These are phyloP conservation scores for Cyathus striatus DNA, from an alignment of 768 basidiomycete genomes.

Conservation along the genomic window DNA sequence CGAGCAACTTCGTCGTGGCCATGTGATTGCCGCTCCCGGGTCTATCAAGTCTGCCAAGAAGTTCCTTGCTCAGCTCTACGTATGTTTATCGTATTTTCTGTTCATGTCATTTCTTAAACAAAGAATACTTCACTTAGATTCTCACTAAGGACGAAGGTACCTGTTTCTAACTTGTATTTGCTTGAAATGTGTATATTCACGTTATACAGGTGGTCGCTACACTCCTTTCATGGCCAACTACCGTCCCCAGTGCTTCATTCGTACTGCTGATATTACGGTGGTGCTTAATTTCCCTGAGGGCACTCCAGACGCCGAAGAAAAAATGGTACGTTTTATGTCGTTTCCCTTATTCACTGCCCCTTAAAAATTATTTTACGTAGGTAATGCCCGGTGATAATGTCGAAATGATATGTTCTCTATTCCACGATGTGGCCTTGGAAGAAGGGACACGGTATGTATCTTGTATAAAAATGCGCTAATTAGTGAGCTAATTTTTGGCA, in stretches of 20 bases:
- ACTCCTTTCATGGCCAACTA: constrained; percentile 93
- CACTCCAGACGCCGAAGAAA: constrained; percentile 74
- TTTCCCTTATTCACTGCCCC: constrained; percentile 1
- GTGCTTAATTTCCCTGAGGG: constrained; percentile 82
- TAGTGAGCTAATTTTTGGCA: too few relatives aligned
- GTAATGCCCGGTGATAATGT: constrained; percentile 99
- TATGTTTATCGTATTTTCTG: constrained; percentile 21
- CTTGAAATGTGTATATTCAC: constrained; percentile 1
- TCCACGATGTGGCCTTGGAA: constrained; percentile 86
- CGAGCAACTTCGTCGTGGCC: constrained; percentile 91
- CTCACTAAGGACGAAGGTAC: constrained; percentile 81
- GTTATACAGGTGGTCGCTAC: constrained; percentile 61
- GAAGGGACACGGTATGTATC: constrained; percentile 65
- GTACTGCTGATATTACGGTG: constrained; percentile 92
- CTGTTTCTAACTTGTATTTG: constrained; percentile 7
- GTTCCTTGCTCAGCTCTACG: constrained; percentile 92
- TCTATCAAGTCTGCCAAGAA: constrained; percentile 92
- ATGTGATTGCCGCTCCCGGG: constrained; percentile 85
- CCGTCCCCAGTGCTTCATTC: constrained; percentile 92
- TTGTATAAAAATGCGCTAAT: too few relatives aligned
- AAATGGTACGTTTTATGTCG: constrained; percentile 55
- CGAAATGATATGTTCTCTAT: constrained; percentile 81
- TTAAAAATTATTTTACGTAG: constrained; percentile 28
- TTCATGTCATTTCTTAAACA: not conserved
- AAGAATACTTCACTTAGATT: constrained; percentile 55